Percentiles rank a stretch among this genome's conserved stretches.
Conservation (phyloP, 2,329 filamentous ascomycete species). For the Ambrosiella xylebori region DNA sequence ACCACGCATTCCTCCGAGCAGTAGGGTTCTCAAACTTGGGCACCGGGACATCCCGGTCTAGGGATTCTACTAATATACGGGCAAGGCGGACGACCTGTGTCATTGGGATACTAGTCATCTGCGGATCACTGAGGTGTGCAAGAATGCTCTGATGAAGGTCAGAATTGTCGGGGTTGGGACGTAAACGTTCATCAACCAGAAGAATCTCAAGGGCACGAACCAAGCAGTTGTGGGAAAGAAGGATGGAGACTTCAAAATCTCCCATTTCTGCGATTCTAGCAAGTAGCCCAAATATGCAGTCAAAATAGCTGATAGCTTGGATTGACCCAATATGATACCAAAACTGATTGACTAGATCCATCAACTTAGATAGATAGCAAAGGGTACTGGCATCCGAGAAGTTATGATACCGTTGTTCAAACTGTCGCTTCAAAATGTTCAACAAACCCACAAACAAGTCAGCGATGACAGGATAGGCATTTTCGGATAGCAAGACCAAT, state of each 20-base stretch:
- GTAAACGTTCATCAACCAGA: background rate
- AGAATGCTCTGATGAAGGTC: background rate
- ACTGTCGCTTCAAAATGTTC: too few relatives aligned
- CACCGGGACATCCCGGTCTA: background rate
- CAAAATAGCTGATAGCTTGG: too few relatives aligned
- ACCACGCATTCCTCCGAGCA: too few relatives aligned
- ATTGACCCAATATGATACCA: too few relatives aligned
- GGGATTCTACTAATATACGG: background rate
- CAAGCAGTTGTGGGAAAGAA: background rate
- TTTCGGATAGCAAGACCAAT: too few relatives aligned
- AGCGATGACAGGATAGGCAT: too few relatives aligned
- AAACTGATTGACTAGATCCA: too few relatives aligned
- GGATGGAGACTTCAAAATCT: background rate
- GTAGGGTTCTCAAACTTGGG: background rate
- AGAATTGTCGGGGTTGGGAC: background rate
- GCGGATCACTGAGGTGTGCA: background rate
- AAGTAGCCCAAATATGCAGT: too few relatives aligned
- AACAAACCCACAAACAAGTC: too few relatives aligned
- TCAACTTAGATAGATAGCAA: too few relatives aligned
- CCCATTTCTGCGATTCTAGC: background rate
- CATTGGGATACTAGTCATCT: background rate
- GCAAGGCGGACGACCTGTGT: background rate
- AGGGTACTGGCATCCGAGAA: too few relatives aligned
- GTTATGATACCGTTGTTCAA: too few relatives aligned
- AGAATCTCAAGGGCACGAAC: background rate